These are phyloP conservation scores for Paxillus ammoniavirescens DNA, from an alignment of 768 basidiomycete species.

Conservation along the genomic window DNA sequence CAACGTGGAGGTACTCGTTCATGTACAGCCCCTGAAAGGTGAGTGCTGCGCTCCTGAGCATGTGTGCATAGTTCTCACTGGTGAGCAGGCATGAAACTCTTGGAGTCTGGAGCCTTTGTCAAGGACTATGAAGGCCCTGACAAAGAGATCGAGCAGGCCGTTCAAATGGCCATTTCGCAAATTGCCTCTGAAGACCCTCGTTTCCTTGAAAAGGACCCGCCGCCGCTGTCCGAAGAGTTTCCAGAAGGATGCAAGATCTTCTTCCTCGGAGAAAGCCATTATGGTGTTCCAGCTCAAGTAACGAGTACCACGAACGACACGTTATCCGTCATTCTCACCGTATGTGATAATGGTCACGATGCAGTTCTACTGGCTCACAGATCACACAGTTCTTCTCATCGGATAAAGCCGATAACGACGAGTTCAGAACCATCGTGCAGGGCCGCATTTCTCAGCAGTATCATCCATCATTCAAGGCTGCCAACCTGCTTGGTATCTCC, in stretches of 20 bases:
- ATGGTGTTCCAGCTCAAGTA: conserved; percentile 94
- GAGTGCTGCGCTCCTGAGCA: conserved; percentile 10
- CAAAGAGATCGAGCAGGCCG: conserved; percentile 82
- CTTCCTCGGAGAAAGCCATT: conserved; percentile 93
- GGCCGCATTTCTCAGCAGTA: conserved; percentile 55
- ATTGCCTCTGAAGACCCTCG: conserved; percentile 89
- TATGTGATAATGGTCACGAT: conserved; percentile 32
- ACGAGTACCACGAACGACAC: conserved; percentile 63
- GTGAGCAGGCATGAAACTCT: conserved; percentile 74
- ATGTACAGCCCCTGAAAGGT: conserved; percentile 91
- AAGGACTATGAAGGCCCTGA: conserved; percentile 89
- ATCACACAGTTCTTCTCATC: conserved; percentile 75
- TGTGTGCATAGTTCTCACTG: not conserved
- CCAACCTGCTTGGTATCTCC: conserved; percentile 71
- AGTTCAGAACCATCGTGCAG: conserved; percentile 69
- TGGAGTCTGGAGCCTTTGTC: conserved; percentile 87
- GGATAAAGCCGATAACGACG: conserved; percentile 75
- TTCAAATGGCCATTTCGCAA: conserved; percentile 80
- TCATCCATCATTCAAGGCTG: conserved; percentile 74
- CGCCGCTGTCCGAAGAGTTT: conserved; percentile 84
- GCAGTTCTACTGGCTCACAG: conserved; percentile 1
- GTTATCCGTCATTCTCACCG: conserved; percentile 85
- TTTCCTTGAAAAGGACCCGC: conserved; percentile 76
- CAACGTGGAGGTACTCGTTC: conserved; percentile 73
- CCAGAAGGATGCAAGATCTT: conserved; percentile 89